phyloP scores from a whole-genome alignment of 768 basidiomycete genomes.

The Podaxis rugospora region DNA sequence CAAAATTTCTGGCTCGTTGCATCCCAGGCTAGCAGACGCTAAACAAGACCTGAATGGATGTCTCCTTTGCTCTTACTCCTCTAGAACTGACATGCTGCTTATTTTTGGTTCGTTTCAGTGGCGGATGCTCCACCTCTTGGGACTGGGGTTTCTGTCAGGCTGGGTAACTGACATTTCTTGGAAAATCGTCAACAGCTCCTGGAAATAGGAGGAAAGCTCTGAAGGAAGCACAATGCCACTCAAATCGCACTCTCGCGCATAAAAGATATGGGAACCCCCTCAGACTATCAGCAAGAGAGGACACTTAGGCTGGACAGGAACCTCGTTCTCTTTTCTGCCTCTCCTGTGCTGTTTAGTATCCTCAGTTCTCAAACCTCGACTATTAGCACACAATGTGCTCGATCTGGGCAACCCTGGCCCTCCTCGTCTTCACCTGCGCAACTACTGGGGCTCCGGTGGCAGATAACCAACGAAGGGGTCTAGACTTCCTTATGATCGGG shows the following conservation, averaged over 20 bases:
- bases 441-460: background rate
- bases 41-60: background rate
- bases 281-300: background rate
- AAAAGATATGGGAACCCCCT: background rate
- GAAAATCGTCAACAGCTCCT: background rate
- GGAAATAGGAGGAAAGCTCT: background rate
- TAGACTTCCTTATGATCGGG: background rate
- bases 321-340: background rate
- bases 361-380: background rate
- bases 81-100: background rate
- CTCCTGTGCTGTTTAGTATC: background rate
- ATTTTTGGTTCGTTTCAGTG: background rate
- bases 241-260: background rate
- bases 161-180: background rate
- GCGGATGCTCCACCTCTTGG: background rate
- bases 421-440: background rate
- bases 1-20: background rate
- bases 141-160: background rate
- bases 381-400: background rate
- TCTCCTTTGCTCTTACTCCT: background rate
- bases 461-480: background rate
- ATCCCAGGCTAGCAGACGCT: background rate
- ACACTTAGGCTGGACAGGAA: background rate
- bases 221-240: background rate
- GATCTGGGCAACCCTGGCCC: background rate